Evolutionary conservation across 352 stramenopile species (phyloP), one percentile per base, ranked within the genome.

Genomic region (Peronospora farinosa): DNA sequence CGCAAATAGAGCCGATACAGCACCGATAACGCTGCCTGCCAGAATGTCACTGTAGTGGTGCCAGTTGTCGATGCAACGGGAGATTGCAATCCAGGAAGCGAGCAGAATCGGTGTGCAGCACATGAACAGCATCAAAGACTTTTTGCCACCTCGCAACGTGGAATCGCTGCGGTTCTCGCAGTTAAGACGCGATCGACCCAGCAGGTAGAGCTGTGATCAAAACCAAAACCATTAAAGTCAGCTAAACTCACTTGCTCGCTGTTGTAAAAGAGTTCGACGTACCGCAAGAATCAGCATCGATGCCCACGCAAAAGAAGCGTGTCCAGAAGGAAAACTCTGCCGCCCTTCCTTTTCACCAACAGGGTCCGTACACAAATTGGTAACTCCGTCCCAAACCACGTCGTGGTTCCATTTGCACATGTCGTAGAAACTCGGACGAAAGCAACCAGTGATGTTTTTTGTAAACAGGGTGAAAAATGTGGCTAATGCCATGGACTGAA

Each of bases 21-120:
- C 63, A 16, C 78, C 74, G 27, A 88, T 81, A 13, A 78, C 57
- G 17, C 61, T 75, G 15, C 77, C 77, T n/a, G 84, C 80, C 46
- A 88, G 32, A 21, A 73, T 88, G 50, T 90, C 81, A 25, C 54
- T 77, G 63, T 90, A 92, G 60, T 92, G 74, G 48, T 92, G 81
- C 81, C 81, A 90, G 51, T 92, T 92, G 63, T 90, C 81, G 41
- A 88, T 72, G 23, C 77, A 84, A 40, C 81, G 81, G 12, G 81
- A 85, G 23, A 90, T 59, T 2, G 72, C 64, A 32, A 90, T 73
- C 81, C 81, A 92, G 2, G 79, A 38, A 15, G 81, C 78, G 10
- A 90, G 38, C 1, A 88, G 25, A 19, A 71, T 68, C 16, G 81
- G 81, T 10, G 61, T 33, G 48, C 81, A 86, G 54, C 77, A 85